phyloP scores from a whole-genome alignment of 371 early-diverging fungal species.

The Blakeslea trispora region DNA sequence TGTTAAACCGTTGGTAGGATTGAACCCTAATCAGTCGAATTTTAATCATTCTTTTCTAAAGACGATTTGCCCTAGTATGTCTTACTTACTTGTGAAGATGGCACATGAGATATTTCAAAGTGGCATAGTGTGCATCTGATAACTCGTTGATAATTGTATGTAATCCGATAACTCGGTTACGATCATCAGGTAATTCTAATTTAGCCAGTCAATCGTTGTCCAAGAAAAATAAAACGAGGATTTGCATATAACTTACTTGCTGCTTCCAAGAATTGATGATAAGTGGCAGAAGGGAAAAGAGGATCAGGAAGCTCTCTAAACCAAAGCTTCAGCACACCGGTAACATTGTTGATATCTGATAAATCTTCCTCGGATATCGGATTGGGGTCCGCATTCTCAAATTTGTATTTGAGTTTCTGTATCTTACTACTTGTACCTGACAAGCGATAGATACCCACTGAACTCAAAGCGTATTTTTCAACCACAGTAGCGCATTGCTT shows the following conservation, averaged over 20 bases:
- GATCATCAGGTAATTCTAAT: constrained; percentile 47
- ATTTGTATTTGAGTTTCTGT: constrained; percentile 29
- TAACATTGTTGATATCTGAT: constrained; percentile 77
- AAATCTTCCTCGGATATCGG: constrained; percentile 50
- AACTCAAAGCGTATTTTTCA: constrained; percentile 67
- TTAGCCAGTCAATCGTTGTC: too few relatives aligned
- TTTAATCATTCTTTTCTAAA: background rate
- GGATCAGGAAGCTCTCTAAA: constrained; percentile 92
- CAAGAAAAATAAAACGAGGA: background rate
- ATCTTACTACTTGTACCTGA: constrained; percentile 65
- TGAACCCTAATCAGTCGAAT: constrained; percentile 57
- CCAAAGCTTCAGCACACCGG: constrained; percentile 87
- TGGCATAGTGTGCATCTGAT: constrained; percentile 78
- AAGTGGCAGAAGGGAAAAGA: constrained; percentile 68
- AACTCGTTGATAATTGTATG: constrained; percentile 75
- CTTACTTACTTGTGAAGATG: constrained; percentile 72
- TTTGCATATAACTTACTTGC: constrained; percentile 45
- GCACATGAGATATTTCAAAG: constrained; percentile 70
- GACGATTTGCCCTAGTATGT: too few relatives aligned
- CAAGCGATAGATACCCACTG: constrained; percentile 82
- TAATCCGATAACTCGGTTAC: constrained; percentile 56
- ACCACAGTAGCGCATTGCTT: constrained; percentile 75
- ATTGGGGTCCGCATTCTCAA: constrained; percentile 30
- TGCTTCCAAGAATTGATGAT: constrained; percentile 68
- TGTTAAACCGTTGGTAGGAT: constrained; percentile 69